Evolutionary conservation across 306 rosid species (phyloP).

Genomic region (Lathyrus sativus): DNA sequence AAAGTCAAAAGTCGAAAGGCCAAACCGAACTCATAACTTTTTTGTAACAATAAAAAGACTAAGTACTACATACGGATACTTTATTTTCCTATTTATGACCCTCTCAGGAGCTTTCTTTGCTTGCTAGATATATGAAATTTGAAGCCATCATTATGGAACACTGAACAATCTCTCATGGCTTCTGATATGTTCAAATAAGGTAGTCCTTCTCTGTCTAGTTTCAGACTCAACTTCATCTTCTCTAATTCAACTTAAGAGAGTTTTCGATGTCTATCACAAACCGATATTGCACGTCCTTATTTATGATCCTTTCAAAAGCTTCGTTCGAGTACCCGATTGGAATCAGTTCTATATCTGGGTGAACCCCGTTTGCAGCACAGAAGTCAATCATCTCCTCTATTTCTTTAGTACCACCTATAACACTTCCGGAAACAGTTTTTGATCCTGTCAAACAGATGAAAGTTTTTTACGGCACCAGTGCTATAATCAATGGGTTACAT

Average conservation of each 20-base stretch:
- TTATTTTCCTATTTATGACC: constrained; percentile 55
- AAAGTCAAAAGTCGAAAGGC: too few relatives aligned
- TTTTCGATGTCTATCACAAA: constrained; percentile 81
- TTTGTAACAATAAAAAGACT: constrained; percentile 1
- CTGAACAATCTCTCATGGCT: too few relatives aligned
- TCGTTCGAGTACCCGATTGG: constrained; percentile 82
- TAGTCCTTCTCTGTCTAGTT: too few relatives aligned
- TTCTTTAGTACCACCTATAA: constrained; percentile 67
- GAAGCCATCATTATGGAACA: constrained; percentile 38
- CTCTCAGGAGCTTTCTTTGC: constrained; percentile 42
- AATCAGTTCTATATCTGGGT: constrained; percentile 77
- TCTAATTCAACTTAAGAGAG: constrained; percentile 52
- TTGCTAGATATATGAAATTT: constrained; percentile 51
- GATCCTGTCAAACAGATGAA: constrained; percentile 50
- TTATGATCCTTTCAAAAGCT: constrained; percentile 77
- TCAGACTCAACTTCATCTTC: too few relatives aligned
- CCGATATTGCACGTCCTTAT: constrained; percentile 73
- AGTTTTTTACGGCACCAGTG: neutral
- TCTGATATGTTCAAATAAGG: too few relatives aligned
- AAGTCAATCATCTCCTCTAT: constrained; percentile 77
- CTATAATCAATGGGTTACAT: neutral
- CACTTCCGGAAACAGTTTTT: constrained; percentile 64
- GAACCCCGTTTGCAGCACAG: constrained; percentile 63
- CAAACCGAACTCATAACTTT: neutral
- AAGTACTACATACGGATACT: constrained; percentile 56